Evolutionary conservation across 2,329 filamentous ascomycete genomes (phyloP), one percentile per base, ranked within the genome.

Genomic region (Capronia coronata): DNA sequence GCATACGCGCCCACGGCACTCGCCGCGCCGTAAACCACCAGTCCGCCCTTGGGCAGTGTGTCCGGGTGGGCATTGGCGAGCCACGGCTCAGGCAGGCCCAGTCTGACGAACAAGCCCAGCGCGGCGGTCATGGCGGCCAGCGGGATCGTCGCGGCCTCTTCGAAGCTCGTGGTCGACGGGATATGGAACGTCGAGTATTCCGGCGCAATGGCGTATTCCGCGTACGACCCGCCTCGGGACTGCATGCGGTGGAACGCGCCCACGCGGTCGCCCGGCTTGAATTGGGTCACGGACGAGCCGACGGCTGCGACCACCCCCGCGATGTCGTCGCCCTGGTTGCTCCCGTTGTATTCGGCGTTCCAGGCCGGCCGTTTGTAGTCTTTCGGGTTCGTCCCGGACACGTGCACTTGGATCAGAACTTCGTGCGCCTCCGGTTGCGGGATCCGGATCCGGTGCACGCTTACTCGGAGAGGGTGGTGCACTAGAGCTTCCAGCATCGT

Each of bases 1-100:
- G 74, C 74, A 58, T 77, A 83, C 3, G 75, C 66, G 6, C 80
- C 80, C 1, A 83, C 79, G 0, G 79, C 72, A 0, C 74, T 73
- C 1, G 75, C 69, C 0, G 71, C 76, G 19, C 77, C 75, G 63
- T 81, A 81, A 51, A 80, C 71, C 40, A 79, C 62, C 11, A 74
- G 63, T 1, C 68, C 51, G 9, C 51, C 48, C 13, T 42, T 43
- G 8, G 21, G 42, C 14, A 29, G 13, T 10, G 13, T 9, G 2
- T 27, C 22, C 10, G 22, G 29, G 14, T 48, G 16, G 2, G 25
- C 23, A n/a, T 13, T 34, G 1, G 32, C 22, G 1, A 43, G 5
- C 51, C 52, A 59, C 3, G 52, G 52, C 25, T 51, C 30, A 9
- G 59, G 55, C 6, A 59, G 46, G 9, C 40, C 44, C 8, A 59